These are phyloP conservation scores for Ogataea hybrid DNA, from an alignment of 1,139 yeast genomes.

Conservation along the genomic window DNA sequence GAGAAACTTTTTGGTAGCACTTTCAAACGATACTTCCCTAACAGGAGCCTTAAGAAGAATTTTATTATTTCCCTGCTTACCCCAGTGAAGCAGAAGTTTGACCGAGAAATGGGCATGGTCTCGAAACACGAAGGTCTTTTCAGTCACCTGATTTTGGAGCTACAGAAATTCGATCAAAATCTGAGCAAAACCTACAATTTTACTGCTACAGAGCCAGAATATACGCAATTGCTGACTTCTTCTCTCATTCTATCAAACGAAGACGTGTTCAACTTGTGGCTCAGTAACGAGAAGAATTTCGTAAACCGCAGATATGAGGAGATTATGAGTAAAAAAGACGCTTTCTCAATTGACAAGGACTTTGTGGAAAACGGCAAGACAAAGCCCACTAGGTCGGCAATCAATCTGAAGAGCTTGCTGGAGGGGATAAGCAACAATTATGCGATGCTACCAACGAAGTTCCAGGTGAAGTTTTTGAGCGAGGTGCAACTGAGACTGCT, in stretches of 20 bases:
- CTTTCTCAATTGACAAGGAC: constrained; percentile 63
- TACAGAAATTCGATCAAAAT: constrained; percentile 57
- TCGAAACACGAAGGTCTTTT: constrained; percentile 47
- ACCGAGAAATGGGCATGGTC: constrained; percentile 35
- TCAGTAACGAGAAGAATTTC: constrained; percentile 57
- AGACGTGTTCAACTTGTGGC: constrained; percentile 58
- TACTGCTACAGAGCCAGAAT: constrained; percentile 29
- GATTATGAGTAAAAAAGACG: constrained; percentile 49
- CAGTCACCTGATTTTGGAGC: constrained; percentile 60
- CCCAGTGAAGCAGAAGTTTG: constrained; percentile 50
- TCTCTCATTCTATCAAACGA: constrained; percentile 44
- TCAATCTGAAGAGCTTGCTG: constrained; percentile 58
- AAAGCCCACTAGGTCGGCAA: constrained; percentile 68
- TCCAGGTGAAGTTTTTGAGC: constrained; percentile 66
- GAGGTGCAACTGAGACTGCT: constrained; percentile 66
- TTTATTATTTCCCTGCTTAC: constrained; percentile 53
- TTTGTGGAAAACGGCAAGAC: constrained; percentile 45
- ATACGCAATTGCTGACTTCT: constrained; percentile 60
- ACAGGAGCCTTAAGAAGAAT: constrained; percentile 39
- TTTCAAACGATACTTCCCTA: constrained; percentile 4
- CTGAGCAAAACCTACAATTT: constrained; percentile 54
- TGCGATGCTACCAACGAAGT: constrained; percentile 53
- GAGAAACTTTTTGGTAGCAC: constrained; percentile 33
- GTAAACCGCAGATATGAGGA: constrained; percentile 59
- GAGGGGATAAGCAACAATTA: constrained; percentile 68